These are phyloP conservation scores for Rhynchospora breviuscula DNA, from an alignment of 176 grass and related monocot genomes.

Conservation along the genomic window DNA sequence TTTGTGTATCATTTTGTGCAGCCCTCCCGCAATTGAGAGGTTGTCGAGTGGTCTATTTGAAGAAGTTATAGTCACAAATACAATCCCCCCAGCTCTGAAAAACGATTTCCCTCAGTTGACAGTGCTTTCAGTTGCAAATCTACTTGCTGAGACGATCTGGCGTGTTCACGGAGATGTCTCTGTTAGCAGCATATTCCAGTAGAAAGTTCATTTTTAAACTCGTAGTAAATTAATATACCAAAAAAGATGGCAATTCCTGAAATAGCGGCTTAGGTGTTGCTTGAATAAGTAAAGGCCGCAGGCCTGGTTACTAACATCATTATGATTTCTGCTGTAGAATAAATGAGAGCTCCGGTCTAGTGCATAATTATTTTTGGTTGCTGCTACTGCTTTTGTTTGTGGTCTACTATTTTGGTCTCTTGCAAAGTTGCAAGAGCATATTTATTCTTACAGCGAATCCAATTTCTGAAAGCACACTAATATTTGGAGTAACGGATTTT, in stretches of 20 bases:
- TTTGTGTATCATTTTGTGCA: slow-evolving; percentile 26
- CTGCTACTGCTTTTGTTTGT: background rate
- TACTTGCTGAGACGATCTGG: slow-evolving; percentile 83
- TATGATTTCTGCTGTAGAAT: background rate
- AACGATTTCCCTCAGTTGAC: slow-evolving; percentile 74
- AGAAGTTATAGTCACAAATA: slow-evolving; percentile 89
- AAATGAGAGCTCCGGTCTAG: slow-evolving; percentile 1
- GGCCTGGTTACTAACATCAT: background rate
- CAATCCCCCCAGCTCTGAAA: slow-evolving; percentile 51
- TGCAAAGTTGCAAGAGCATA: too few relatives aligned
- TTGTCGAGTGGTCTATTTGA: slow-evolving; percentile 75
- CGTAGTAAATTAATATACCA: background rate
- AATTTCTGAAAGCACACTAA: background rate
- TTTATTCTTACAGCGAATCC: background rate
- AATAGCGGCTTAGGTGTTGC: background rate
- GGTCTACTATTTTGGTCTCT: too few relatives aligned
- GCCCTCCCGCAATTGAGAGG: slow-evolving; percentile 81
- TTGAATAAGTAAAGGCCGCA: background rate
- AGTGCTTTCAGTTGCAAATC: slow-evolving; percentile 86
- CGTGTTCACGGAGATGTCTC: slow-evolving; percentile 71
- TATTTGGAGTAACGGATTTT: background rate
- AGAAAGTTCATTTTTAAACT: slow-evolving; percentile 5
- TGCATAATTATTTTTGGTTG: background rate
- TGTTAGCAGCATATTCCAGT: slow-evolving; percentile 67
- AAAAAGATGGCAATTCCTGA: background rate